These are phyloP conservation scores for Ormosia emarginata DNA, from an alignment of 306 rosid species.

Conservation along the genomic window DNA sequence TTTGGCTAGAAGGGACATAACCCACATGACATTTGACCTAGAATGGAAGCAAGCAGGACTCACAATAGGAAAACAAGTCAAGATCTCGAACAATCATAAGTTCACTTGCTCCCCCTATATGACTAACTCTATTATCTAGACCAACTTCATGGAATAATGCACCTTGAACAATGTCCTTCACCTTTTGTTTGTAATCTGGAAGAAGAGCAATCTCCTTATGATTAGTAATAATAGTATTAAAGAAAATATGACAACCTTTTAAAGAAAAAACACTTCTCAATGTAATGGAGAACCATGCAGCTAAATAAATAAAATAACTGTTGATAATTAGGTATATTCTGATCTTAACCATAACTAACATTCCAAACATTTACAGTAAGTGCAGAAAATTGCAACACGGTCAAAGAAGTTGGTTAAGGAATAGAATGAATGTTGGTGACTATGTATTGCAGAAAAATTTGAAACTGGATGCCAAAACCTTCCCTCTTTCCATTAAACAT, in stretches of 20 bases:
- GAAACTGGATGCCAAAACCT: neutral
- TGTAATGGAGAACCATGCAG: neutral
- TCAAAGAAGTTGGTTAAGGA: neutral
- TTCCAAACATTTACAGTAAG: neutral
- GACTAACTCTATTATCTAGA: constrained; percentile 64
- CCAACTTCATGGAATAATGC: constrained; percentile 98
- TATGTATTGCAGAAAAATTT: neutral
- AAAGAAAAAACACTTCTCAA: neutral
- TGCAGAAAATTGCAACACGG: neutral
- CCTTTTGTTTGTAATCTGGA: constrained; percentile 74
- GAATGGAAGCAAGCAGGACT: constrained; percentile 94
- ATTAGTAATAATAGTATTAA: neutral
- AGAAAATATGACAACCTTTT: neutral
- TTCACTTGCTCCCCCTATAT: constrained; percentile 95
- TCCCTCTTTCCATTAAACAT: neutral
- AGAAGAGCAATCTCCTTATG: neutral
- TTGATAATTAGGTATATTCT: neutral
- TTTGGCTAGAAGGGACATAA: constrained; percentile 78
- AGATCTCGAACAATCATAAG: constrained; percentile 90
- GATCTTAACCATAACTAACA: neutral
- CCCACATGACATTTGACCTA: constrained; percentile 92
- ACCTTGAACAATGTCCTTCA: constrained; percentile 80
- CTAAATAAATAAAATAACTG: neutral
- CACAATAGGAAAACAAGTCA: constrained; percentile 83
- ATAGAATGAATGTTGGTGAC: neutral